Base-by-base conservation (phyloP, 805 yeast genomes). In the Vanderwaltozyma yarrowii region DNA sequence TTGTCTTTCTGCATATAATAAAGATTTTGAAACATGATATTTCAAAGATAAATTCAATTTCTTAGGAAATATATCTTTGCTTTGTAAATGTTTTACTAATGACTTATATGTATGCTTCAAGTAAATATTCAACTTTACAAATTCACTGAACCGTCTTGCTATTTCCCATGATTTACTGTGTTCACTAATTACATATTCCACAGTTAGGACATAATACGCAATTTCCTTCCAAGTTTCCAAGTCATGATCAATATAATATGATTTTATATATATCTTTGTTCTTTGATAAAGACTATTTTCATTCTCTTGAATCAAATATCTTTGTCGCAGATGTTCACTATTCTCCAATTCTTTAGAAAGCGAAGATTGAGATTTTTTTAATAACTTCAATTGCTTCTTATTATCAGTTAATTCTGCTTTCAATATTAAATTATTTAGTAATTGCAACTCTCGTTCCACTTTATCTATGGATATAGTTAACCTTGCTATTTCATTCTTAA, bases 401-500 rank as follows among this genome's bases (percentile, higher is more conserved):
- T 83, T 83, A 54, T 85, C 82, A 0, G 94, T 85, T 24, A 89
- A 62, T 49, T 85, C 94, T 0, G 96, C 95, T 52, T 89, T 89
- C 32, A 69, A 65, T 29, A 85, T 57, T 33, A 89, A 64, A 5
- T 89, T 80, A 12, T 71, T 74, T 29, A 89, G 58, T 18, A 88
- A 73, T 4, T 66, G 65, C 30, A 74, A 62, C 53, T 88, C 95
- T 40, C 73, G 72, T 27, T 69, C 66, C 19, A 83, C 60, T 36
- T 68, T 70, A 19, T 69, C 74, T 6, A 85, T 74, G 12, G 78
- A 83, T 2, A 64, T 56, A 2, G 71, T 64, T 13, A 87, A 56
- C n/a, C 65, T 69, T 2, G 64, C 64, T 32, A 88, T 83, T 39
- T 80, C 83, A 40, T 79, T 84, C 2, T 78, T 69, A 6, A 82